phyloP scores from a whole-genome alignment of 345 rosid species.

The Carallia brachiata region DNA sequence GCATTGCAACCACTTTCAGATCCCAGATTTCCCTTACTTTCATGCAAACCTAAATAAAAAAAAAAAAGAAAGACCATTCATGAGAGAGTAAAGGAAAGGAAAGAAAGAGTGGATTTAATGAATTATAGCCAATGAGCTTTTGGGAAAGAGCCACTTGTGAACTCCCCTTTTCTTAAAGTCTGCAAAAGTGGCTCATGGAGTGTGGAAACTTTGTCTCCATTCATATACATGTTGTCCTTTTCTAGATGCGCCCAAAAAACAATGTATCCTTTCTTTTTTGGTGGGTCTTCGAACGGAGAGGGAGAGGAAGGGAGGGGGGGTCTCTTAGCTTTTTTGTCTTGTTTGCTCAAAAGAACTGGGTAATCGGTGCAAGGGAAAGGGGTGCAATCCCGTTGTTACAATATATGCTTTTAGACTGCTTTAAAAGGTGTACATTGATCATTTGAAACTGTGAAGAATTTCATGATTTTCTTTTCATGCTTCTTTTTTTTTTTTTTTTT shows the following conservation, averaged over 20 bases:
- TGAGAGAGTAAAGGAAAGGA: constrained; percentile 11
- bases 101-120: background rate
- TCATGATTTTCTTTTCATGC: constrained; percentile 3
- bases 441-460: constrained; percentile 1
- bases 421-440: constrained; percentile 9
- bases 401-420: background rate
- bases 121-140: constrained; percentile 23
- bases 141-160: constrained; percentile 34
- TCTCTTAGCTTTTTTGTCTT: constrained; percentile 24
- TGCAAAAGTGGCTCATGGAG: constrained; percentile 34
- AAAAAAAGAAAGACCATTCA: background rate
- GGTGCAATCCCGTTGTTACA: constrained; percentile 2
- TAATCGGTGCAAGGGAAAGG: constrained; percentile 15
- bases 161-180: constrained; percentile 44
- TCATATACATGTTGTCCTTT: constrained; percentile 29
- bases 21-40: constrained; percentile 53
- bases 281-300: constrained; percentile 14
- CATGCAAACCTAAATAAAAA: constrained; percentile 28
- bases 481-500: constrained; percentile 1
- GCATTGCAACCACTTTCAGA: constrained; percentile 25
- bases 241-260: constrained; percentile 28
- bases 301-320: background rate
- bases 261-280: background rate
- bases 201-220: constrained; percentile 46
- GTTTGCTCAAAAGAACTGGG: constrained; percentile 8